Conservation (phyloP, 139 green algal species). For the Deuterostichococcus epilithicus region DNA sequence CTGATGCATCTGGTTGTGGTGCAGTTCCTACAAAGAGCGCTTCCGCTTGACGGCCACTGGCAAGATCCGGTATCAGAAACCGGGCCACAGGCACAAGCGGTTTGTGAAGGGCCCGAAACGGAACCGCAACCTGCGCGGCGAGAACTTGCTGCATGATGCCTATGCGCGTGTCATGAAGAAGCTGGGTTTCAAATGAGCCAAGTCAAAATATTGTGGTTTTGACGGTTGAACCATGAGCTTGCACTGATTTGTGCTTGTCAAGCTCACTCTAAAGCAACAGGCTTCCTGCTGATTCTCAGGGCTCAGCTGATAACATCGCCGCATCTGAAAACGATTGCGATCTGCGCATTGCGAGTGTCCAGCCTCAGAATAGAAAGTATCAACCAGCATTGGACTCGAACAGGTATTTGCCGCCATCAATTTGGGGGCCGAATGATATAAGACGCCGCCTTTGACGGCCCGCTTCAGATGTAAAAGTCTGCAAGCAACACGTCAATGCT, state of each 20-base stretch:
- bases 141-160: not conserved
- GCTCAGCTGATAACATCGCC: no score
- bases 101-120: not conserved
- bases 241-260: no score
- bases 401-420: no score
- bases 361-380: no score
- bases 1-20: not conserved
- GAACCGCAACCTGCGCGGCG: not conserved
- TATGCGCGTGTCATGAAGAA: not conserved
- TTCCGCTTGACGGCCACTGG: not conserved
- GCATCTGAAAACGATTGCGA: no score
- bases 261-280: no score
- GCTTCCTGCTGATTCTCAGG: no score
- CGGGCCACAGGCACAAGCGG: not conserved
- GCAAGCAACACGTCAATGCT: not conserved
- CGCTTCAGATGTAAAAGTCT: not conserved
- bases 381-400: no score
- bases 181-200: not conserved
- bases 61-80: not conserved
- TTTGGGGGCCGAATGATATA: no score
- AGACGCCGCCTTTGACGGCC: no score
- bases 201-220: not conserved
- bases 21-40: constrained; percentile 1
- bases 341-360: no score
- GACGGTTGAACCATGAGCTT: no score